Conservation (phyloP, 441 rosid genomes). For the Bocquillonia castaneifolia region DNA sequence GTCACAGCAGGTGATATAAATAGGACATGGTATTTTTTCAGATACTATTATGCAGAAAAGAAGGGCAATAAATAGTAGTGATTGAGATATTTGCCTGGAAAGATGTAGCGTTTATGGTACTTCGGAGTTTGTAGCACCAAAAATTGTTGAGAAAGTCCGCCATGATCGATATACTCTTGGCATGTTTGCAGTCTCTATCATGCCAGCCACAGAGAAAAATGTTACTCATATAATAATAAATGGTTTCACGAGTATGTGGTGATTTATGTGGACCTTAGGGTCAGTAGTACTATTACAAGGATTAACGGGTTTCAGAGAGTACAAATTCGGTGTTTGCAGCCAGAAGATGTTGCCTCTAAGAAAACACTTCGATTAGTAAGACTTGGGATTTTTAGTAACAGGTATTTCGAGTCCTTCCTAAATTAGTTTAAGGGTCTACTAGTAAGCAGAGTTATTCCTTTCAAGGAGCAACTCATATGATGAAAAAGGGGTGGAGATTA, state of each 20-base stretch:
- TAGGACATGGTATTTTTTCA: neutral
- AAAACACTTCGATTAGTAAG: neutral
- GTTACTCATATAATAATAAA: neutral
- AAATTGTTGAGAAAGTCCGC: conserved; percentile 56
- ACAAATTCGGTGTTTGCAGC: neutral
- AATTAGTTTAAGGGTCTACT: no score
- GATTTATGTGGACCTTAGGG: neutral
- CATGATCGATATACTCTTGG: conserved; percentile 42
- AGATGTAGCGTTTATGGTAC: conserved; percentile 59
- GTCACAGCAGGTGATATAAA: neutral
- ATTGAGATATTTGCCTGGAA: conserved; percentile 51
- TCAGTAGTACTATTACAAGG: neutral
- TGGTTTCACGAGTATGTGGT: conserved; percentile 14
- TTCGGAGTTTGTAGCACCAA: conserved; percentile 39
- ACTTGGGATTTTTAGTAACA: no score
- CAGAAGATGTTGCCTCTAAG: neutral
- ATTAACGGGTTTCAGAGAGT: neutral
- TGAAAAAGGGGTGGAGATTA: no score
- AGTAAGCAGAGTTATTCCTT: no score
- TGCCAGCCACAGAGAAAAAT: conserved; percentile 14
- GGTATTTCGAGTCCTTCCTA: no score
- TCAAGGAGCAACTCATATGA: no score
- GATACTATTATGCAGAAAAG: neutral
- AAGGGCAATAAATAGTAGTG: neutral
- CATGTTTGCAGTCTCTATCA: conserved; percentile 53